These are phyloP conservation scores for Aureobasidium sp. DNA, from an alignment of 2,329 filamentous ascomycete genomes.

Conservation along the genomic window DNA sequence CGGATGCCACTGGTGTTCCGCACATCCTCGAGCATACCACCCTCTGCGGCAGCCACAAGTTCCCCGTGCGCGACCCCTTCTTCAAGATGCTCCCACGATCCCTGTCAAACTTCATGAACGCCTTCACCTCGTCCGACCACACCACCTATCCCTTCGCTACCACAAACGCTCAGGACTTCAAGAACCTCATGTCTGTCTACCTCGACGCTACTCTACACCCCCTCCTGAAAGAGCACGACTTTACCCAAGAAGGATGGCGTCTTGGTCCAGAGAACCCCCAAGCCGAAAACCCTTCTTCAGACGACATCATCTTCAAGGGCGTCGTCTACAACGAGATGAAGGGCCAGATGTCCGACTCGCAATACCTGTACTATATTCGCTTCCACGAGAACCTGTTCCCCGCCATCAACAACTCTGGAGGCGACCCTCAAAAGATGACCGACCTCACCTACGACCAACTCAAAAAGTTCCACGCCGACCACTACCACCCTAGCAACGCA, in stretches of 20 bases:
- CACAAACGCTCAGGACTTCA: constrained; percentile 90
- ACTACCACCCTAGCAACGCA: constrained; percentile 96
- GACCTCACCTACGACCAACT: constrained; percentile 89
- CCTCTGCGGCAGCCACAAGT: constrained; percentile 91
- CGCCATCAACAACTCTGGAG: constrained; percentile 90
- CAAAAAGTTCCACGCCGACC: constrained; percentile 77
- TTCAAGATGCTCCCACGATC: constrained; percentile 99
- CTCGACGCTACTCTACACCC: constrained; percentile 90
- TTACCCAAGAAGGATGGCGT: constrained; percentile 94
- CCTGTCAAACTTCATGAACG: constrained; percentile 99
- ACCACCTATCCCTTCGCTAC: constrained; percentile 98
- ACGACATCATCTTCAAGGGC: constrained; percentile 84
- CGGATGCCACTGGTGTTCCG: constrained; percentile 89
- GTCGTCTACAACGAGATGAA: constrained; percentile 99
- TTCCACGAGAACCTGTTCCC: constrained; percentile 95
- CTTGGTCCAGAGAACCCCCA: constrained; percentile 83
- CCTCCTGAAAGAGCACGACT: constrained; percentile 82
- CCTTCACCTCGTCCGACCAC: constrained; percentile 91
- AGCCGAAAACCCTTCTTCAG: constrained; percentile 43
- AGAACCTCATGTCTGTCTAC: constrained; percentile 93
- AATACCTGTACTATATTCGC: constrained; percentile 90
- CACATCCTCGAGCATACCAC: constrained; percentile 98
- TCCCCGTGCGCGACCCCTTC: constrained; percentile 96
- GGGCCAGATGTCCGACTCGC: constrained; percentile 94
- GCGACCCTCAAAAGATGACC: constrained; percentile 93